Evolutionary conservation across 768 basidiomycete genomes (phyloP).

Genomic region (Suillus cothurnatus): DNA sequence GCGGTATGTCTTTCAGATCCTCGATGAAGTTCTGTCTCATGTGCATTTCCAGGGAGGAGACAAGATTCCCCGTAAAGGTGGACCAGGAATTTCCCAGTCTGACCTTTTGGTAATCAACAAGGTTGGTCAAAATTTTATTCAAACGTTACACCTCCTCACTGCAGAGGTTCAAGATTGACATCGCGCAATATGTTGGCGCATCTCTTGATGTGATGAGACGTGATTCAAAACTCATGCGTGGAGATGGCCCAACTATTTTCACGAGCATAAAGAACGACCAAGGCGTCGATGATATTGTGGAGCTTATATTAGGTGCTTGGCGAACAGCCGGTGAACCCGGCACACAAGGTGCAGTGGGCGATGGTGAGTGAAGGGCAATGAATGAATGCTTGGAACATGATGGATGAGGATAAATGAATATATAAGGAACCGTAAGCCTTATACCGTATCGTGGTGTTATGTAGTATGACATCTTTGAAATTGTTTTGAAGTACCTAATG

Average conservation of each 20-base stretch:
- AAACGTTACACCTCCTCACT: neutral
- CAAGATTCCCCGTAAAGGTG: conserved; percentile 98
- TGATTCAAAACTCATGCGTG: conserved; percentile 92
- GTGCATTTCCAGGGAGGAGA: conserved; percentile 79
- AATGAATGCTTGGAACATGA: conserved; percentile 1
- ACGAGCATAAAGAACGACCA: conserved; percentile 76
- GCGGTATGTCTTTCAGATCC: conserved; percentile 48
- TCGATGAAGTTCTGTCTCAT: conserved; percentile 8
- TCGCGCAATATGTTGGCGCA: conserved; percentile 90
- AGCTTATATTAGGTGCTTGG: conserved; percentile 90
- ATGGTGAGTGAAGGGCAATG: conserved; percentile 10
- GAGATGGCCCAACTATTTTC: conserved; percentile 92
- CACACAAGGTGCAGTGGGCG: conserved; percentile 42
- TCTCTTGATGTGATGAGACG: conserved; percentile 94
- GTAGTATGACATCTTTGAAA: neutral
- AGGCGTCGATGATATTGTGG: conserved; percentile 81
- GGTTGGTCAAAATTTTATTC: conserved; percentile 39
- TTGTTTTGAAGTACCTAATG: neutral
- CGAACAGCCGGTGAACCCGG: conserved; percentile 77
- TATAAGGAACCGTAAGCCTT: neutral
- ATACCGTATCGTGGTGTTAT: neutral
- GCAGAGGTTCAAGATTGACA: conserved; percentile 67
- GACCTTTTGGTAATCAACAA: conserved; percentile 97
- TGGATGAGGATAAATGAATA: neutral
- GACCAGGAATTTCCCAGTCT: conserved; percentile 95